Evolutionary conservation across 192 early-diverging fungal genomes (phyloP), one percentile per base, ranked within the genome.

Genomic region (Umbelopsis isabellina): DNA sequence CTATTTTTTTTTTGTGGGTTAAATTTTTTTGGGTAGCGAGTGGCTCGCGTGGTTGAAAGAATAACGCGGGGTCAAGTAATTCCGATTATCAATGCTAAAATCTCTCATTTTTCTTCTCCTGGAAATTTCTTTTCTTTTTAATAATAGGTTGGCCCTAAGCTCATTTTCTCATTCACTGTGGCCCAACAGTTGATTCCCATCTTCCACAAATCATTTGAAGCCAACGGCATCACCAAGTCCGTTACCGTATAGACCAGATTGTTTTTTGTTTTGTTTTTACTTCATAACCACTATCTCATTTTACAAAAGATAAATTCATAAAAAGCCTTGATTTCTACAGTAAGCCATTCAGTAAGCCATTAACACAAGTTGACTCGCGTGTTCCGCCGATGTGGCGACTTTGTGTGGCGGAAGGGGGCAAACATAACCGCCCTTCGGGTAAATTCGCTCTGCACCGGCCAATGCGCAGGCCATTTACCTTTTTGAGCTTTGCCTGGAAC

Each of bases 101-200:
- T 61, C 78, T 30, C 27, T 30, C 27, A 1, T 2, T 30, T 30
- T 30, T 30, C 27, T 30, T 30, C 27, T 90, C 53, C 77, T 88
- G 41, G 79, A 88, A 51, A 87, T 85, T 49, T 46, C 37, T 5
- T 33, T 67, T n/a, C n/a, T n/a, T n/a, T 13, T 67, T 46, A 51
- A 2, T 50, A 41, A 58, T 33, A 74, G 72, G 77, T 80, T 41
- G 97, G 97, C 18, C 97, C 97, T 74, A 99, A 99, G 89, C 88
- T 99, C 49, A 89, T 99, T 55, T 99, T 98, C 85, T 91, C 89
- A 65, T 99, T 97, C 87, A 97, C 97, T 23, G 83, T 99, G 69
- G 97, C 95, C 22, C 97, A 98, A 83, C 93, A 93, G 79, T 86
- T 96, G 68, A 97, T 98, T 78, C 95, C 95, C 55, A 37, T 91